Percentiles rank a stretch among this genome's conserved stretches.
phyloP scores from a whole-genome alignment of 2,329 filamentous ascomycete genomes.

The Tolypocladium tundrense region DNA sequence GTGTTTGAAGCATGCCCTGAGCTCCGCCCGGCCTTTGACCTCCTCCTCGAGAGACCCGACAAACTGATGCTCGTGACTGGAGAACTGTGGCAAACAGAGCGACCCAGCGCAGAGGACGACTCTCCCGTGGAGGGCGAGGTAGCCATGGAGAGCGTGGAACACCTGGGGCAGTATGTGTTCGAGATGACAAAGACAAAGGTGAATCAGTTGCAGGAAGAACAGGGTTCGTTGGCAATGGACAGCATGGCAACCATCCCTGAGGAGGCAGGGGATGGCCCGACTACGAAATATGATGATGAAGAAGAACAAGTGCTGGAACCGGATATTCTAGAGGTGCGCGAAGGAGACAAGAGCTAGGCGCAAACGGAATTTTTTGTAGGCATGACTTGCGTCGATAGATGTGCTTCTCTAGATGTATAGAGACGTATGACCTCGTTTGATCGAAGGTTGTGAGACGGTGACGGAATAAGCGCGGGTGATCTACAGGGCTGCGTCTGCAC shows the following conservation, averaged over 20 bases:
- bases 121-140: conserved; percentile 43
- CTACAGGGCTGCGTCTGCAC: conserved; percentile 1
- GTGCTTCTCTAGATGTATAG: not conserved
- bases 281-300: conserved; percentile 18
- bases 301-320: conserved; percentile 20
- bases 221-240: conserved; percentile 10
- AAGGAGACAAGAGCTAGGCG: conserved; percentile 13
- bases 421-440: not conserved
- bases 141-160: conserved; percentile 83
- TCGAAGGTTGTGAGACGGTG: not conserved
- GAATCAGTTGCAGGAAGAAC: conserved; percentile 35
- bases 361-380: not conserved
- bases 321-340: conserved; percentile 25
- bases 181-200: conserved; percentile 74
- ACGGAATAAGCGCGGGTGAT: not conserved
- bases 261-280: conserved; percentile 17
- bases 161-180: conserved; percentile 90
- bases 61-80: conserved; percentile 73
- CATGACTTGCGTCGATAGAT: not conserved
- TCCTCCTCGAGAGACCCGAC: conserved; percentile 66
- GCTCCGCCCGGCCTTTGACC: conserved; percentile 74
- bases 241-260: conserved; percentile 14
- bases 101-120: conserved; percentile 33
- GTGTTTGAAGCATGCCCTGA: conserved; percentile 88
- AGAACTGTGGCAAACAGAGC: conserved; percentile 70